Percentiles rank a stretch among this genome's conserved stretches.
phyloP scores from a whole-genome alignment of 306 rosid species.

The Luffa aegyptiaca region DNA sequence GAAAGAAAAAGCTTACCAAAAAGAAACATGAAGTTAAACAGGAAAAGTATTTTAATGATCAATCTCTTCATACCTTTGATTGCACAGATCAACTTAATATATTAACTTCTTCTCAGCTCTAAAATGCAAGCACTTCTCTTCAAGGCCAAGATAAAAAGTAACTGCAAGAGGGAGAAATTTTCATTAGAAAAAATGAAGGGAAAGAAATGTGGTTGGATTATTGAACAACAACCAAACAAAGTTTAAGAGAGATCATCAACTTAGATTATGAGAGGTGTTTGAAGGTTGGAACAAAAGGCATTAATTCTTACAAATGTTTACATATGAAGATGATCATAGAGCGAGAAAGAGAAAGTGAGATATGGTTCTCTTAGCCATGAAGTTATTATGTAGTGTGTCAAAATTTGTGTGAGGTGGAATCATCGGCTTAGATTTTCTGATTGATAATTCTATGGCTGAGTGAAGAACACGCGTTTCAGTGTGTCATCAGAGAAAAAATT shows the following conservation, averaged over 20 bases:
- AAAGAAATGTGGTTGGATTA: background rate
- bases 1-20: too few relatives aligned
- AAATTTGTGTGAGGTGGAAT: background rate
- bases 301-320: background rate
- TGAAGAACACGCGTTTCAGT: slow-evolving; percentile 38
- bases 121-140: background rate
- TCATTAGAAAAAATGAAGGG: background rate
- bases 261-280: background rate
- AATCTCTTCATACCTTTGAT: background rate
- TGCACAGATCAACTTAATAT: background rate
- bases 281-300: background rate
- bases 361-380: background rate
- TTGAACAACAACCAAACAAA: background rate
- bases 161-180: background rate
- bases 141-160: background rate
- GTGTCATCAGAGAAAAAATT: slow-evolving; percentile 18
- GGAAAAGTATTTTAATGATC: background rate
- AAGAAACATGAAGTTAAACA: too few relatives aligned
- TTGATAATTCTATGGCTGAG: slow-evolving; percentile 36
- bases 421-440: background rate
- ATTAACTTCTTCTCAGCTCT: background rate
- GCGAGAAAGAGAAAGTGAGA: background rate
- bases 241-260: background rate
- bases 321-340: background rate
- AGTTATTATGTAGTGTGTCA: background rate